A percentile compares a stretch with the other conserved stretches of the same genome.
Conservation (phyloP, 495 filamentous ascomycete genomes). For the Antarctomyces pellizariae region DNA sequence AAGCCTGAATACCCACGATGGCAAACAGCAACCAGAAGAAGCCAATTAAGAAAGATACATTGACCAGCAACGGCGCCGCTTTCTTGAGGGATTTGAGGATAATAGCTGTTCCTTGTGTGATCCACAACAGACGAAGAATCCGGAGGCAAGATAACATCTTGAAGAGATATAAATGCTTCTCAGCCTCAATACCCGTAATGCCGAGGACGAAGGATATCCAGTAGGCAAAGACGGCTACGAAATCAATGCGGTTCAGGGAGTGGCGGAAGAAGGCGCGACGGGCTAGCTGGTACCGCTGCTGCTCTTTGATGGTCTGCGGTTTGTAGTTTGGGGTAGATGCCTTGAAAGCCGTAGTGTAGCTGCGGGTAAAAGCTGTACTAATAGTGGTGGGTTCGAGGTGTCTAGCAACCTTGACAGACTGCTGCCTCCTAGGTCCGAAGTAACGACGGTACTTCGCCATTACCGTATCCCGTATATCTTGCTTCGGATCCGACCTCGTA, state of each 20-base stretch:
- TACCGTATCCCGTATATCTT: conserved; percentile 50
- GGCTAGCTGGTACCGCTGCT: conserved; percentile 63
- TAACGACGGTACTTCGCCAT: conserved; percentile 49
- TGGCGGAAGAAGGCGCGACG: conserved; percentile 84
- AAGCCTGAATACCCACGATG: conserved; percentile 88
- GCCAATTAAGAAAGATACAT: conserved; percentile 85
- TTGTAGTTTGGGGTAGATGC: too few relatives aligned
- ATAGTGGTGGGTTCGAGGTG: too few relatives aligned
- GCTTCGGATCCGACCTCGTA: conserved; percentile 44
- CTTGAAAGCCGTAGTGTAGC: too few relatives aligned
- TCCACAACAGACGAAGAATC: conserved; percentile 64
- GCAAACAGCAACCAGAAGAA: conserved; percentile 99
- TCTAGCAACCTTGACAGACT: conserved; percentile 26
- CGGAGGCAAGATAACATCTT: conserved; percentile 88
- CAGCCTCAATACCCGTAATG: conserved; percentile 37
- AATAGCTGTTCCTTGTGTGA: conserved; percentile 82
- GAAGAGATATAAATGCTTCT: conserved; percentile 65
- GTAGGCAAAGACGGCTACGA: conserved; percentile 85
- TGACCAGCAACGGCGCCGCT: conserved; percentile 76
- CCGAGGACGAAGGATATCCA: conserved; percentile 72
- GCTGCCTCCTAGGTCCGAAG: conserved; percentile 57
- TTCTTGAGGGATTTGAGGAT: conserved; percentile 91
- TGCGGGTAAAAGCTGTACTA: too few relatives aligned
- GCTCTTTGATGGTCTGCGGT: too few relatives aligned
- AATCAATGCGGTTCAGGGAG: conserved; percentile 86